phyloP scores from a whole-genome alignment of 768 basidiomycete genomes.

The Holtermanniella nyarrowii region DNA sequence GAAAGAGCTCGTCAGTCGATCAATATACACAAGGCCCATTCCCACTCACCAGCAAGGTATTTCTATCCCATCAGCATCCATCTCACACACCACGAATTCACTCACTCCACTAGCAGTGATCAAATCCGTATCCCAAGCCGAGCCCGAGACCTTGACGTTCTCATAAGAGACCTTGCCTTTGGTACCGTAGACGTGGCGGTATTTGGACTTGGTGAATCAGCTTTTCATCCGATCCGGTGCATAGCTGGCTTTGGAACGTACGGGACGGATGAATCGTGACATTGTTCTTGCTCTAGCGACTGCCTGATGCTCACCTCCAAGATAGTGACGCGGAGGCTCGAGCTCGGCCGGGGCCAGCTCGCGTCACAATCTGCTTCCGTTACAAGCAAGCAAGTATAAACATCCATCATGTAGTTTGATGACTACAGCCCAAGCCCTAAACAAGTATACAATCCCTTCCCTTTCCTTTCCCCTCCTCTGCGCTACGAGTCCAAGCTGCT shows the following conservation, averaged over 20 bases:
- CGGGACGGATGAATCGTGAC: constrained; percentile 73
- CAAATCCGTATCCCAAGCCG: constrained; percentile 94
- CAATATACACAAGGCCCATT: no score
- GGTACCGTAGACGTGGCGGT: constrained; percentile 90
- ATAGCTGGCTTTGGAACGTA: constrained; percentile 4
- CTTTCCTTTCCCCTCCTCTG: no score
- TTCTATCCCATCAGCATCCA: constrained; percentile 44
- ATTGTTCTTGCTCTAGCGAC: no score
- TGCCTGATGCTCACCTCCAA: no score
- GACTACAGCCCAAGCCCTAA: no score
- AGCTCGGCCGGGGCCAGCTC: no score
- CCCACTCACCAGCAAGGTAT: constrained; percentile 81
- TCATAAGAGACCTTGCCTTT: constrained; percentile 55
- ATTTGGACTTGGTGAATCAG: constrained; percentile 51
- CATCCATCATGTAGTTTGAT: no score
- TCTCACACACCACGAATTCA: constrained; percentile 5
- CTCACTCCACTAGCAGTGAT: constrained; percentile 71
- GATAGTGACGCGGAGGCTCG: no score
- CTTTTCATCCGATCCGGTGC: not conserved
- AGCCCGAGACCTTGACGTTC: constrained; percentile 60
- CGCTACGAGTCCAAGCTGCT: not conserved
- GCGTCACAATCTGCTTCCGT: no score
- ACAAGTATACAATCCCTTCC: no score
- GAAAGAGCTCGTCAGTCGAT: no score
- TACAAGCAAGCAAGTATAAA: no score